phyloP scores from a whole-genome alignment of 1,139 yeast genomes.

The Yamadazyma kanchanaburiensis region DNA sequence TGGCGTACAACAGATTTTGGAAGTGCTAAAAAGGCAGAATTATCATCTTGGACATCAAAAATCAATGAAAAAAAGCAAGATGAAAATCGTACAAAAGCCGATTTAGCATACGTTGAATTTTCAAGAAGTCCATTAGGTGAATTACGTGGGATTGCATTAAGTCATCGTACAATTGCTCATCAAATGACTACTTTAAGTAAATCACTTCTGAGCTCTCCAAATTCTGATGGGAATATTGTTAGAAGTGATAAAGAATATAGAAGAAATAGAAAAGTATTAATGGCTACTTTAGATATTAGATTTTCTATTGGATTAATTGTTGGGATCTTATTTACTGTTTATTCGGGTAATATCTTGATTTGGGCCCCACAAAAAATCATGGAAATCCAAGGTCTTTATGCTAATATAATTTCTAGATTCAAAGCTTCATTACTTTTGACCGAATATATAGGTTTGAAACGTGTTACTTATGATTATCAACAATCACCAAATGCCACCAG shows the following conservation, averaged over 20 bases:
- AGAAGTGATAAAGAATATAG: conserved; percentile 25
- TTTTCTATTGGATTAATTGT: conserved; percentile 84
- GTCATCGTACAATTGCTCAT: conserved; percentile 82
- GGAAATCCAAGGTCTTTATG: conserved; percentile 84
- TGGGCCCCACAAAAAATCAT: conserved; percentile 79
- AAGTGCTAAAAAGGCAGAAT: conserved; percentile 45
- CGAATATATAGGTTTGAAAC: conserved; percentile 86
- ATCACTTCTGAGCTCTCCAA: conserved; percentile 64
- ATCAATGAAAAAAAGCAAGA: conserved; percentile 20
- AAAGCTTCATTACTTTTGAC: conserved; percentile 74
- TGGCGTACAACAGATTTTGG: conserved; percentile 94
- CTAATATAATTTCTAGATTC: conserved; percentile 69
- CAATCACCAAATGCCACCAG: conserved; percentile 84
- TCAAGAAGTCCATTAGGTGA: conserved; percentile 90
- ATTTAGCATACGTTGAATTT: conserved; percentile 90
- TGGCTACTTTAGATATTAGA: conserved; percentile 82
- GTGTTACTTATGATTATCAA: conserved; percentile 91
- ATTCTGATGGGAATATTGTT: conserved; percentile 38
- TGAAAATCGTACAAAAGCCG: conserved; percentile 34
- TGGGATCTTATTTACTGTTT: conserved; percentile 78
- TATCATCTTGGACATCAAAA: conserved; percentile 27
- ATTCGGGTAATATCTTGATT: conserved; percentile 76
- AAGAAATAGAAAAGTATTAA: conserved; percentile 33
- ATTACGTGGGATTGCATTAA: conserved; percentile 86
- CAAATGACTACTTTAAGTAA: conserved; percentile 79